Percentiles rank a stretch among this genome's conserved stretches.
These are phyloP conservation scores for Sambucus nigra DNA, from an alignment of 129 eudicot species.

Conservation along the genomic window DNA sequence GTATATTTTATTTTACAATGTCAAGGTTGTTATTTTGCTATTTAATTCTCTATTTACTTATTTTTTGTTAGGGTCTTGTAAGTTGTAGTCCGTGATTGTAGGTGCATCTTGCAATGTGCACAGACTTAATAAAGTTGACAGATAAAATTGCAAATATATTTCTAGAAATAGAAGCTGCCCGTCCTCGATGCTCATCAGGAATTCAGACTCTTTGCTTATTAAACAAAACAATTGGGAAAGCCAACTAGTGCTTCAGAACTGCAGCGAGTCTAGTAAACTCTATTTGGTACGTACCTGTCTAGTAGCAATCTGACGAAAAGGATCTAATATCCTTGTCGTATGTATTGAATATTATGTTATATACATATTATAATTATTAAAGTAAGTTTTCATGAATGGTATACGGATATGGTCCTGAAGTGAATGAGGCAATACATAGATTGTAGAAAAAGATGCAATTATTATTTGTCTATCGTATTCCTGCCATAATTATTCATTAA, in stretches of 20 bases:
- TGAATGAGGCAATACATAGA: too few species aligned
- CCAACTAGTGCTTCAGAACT: conserved; percentile 43
- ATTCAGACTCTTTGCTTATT: conserved; percentile 52
- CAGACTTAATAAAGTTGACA: conserved; percentile 34
- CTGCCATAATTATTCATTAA: neutral
- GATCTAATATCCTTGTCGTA: too few species aligned
- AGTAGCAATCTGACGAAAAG: too few species aligned
- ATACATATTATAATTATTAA: too few species aligned
- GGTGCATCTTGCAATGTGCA: conserved; percentile 78
- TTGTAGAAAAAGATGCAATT: too few species aligned
- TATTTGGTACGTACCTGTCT: too few species aligned
- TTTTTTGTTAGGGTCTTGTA: conserved; percentile 1
- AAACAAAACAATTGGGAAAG: conserved; percentile 34
- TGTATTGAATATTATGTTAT: too few species aligned
- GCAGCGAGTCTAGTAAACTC: conserved; percentile 72
- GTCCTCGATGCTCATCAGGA: conserved; percentile 79
- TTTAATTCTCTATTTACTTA: too few species aligned
- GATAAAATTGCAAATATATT: conserved; percentile 33
- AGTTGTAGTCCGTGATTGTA: conserved; percentile 21
- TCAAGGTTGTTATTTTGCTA: too few species aligned
- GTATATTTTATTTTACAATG: too few species aligned
- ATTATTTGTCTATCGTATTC: neutral
- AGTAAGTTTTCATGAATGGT: too few species aligned
- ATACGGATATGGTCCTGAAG: too few species aligned
- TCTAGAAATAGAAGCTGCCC: conserved; percentile 62